Evolutionary conservation across 345 rosid genomes (phyloP).

Genomic region (Combretum micranthum): DNA sequence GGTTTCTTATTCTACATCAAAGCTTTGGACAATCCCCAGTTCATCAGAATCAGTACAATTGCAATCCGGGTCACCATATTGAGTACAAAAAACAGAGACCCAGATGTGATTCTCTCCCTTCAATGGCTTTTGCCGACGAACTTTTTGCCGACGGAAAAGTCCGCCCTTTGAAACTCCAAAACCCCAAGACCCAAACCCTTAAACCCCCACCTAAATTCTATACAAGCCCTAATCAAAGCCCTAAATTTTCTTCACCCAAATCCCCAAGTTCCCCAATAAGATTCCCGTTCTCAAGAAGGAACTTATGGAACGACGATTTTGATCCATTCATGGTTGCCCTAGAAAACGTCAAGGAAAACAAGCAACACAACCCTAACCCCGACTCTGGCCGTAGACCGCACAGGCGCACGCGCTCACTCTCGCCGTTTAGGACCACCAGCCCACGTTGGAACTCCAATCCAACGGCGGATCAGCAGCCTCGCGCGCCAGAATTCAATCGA

Average conservation of each 20-base stretch:
- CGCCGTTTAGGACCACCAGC: conserved; percentile 14
- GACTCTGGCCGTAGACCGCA: neutral
- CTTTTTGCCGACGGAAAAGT: conserved; percentile 40
- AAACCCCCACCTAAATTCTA: conserved; percentile 36
- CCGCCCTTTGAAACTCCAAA: conserved; percentile 40
- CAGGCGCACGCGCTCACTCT: conserved; percentile 29
- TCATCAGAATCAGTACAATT: too few relatives aligned
- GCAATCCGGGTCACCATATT: neutral
- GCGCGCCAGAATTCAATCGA: too few relatives aligned
- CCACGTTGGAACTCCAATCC: too few relatives aligned
- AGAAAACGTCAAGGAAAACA: conserved; percentile 34
- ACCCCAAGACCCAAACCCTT: conserved; percentile 40
- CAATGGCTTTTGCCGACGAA: conserved; percentile 56
- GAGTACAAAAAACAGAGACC: neutral
- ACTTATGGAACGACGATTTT: conserved; percentile 42
- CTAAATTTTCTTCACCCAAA: conserved; percentile 10
- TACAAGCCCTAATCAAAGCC: neutral
- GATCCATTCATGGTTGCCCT: conserved; percentile 53
- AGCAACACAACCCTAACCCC: neutral
- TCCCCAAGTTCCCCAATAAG: conserved; percentile 11
- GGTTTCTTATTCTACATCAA: neutral
- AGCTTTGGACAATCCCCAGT: too few relatives aligned
- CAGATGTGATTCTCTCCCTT: conserved; percentile 18
- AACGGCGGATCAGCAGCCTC: too few relatives aligned
- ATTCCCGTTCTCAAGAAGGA: conserved; percentile 26